A percentile compares a stretch with the other conserved stretches of the same genome.
These are phyloP conservation scores for Tulasnella sp. DNA, from an alignment of 768 basidiomycete species.

Conservation along the genomic window DNA sequence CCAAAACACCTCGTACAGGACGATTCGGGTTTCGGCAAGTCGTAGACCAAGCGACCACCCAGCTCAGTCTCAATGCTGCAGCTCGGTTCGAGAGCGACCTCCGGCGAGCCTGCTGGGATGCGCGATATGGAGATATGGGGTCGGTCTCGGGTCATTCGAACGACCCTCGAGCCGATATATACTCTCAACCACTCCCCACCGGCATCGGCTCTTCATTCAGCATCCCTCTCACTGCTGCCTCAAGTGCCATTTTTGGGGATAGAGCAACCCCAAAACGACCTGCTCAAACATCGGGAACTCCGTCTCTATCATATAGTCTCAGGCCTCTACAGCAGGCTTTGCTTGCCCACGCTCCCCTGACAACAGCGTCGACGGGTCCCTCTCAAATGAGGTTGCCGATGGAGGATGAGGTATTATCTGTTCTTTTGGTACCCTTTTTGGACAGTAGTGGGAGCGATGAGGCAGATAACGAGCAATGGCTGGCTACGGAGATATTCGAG, in stretches of 20 bases:
- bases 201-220: slow-evolving; percentile 4
- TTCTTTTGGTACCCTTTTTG: slow-evolving; percentile 43
- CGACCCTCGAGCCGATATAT: slow-evolving; percentile 25
- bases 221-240: slow-evolving; percentile 7
- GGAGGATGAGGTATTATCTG: slow-evolving; percentile 52
- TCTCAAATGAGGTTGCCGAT: slow-evolving; percentile 30
- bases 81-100: slow-evolving; percentile 51
- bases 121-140: slow-evolving; percentile 37
- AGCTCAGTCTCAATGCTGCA: slow-evolving; percentile 42
- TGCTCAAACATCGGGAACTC: slow-evolving; percentile 22
- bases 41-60: slow-evolving; percentile 51
- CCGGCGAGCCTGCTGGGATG: slow-evolving; percentile 46
- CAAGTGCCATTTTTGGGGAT: slow-evolving; percentile 5
- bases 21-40: slow-evolving; percentile 54
- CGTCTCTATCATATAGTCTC: slow-evolving; percentile 32
- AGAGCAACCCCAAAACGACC: slow-evolving; percentile 29
- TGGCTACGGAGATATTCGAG: slow-evolving; percentile 57
- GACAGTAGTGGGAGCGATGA: background rate
- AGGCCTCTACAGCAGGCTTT: slow-evolving; percentile 42
- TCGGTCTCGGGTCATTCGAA: slow-evolving; percentile 28
- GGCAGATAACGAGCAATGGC: slow-evolving; percentile 46
- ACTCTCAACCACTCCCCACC: background rate
- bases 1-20: slow-evolving; percentile 26
- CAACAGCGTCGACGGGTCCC: slow-evolving; percentile 26
- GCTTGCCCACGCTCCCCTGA: slow-evolving; percentile 41